Percentiles rank a stretch among this genome's conserved stretches.
Conservation (phyloP, 148 eudicot species). For the Polygonum aviculare region DNA sequence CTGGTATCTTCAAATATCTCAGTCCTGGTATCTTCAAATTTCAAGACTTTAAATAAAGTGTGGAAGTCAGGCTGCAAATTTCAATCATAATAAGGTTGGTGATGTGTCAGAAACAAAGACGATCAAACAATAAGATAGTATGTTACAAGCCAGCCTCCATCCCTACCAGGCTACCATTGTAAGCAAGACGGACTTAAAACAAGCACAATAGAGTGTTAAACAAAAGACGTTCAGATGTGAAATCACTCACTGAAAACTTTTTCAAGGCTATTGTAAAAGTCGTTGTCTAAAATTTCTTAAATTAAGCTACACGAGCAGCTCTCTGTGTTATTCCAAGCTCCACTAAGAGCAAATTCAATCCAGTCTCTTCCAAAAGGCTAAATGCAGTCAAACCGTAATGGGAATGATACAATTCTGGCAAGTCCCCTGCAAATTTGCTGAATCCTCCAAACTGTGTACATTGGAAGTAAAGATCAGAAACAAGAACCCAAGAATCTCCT, state of each 20-base stretch:
- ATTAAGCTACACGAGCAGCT: constrained; percentile 19
- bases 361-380: constrained; percentile 64
- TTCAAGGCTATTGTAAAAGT: neutral
- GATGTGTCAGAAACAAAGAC: no score
- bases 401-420: constrained; percentile 90
- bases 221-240: neutral
- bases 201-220: neutral
- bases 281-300: neutral
- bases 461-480: neutral
- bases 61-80: neutral
- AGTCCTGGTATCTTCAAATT: no score
- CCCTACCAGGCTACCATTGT: neutral
- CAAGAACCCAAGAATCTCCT: neutral
- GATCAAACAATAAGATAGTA: neutral
- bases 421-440: constrained; percentile 66
- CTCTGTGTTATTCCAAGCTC: constrained; percentile 58
- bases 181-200: neutral
- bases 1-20: no score
- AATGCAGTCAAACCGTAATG: constrained; percentile 78
- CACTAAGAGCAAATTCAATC: constrained; percentile 37
- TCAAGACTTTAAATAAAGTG: no score
- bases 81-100: neutral
- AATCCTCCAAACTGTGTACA: constrained; percentile 85
- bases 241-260: neutral
- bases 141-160: neutral